Conservation (phyloP, 371 early-diverging fungal species). For the Mucor saturninus region DNA sequence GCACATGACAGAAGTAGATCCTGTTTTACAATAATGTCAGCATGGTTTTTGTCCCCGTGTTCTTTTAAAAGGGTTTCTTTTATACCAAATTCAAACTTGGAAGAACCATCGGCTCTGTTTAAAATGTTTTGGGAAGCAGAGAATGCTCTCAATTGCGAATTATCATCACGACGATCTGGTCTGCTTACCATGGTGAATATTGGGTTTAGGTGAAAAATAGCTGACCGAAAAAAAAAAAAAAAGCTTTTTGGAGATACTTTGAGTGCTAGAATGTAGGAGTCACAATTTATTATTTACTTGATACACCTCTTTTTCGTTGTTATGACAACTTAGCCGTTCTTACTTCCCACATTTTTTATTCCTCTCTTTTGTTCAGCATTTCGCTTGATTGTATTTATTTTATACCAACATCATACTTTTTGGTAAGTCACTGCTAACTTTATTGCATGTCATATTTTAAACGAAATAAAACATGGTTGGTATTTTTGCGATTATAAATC, state of each 20-base stretch:
- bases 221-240: neutral
- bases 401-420: too few species aligned
- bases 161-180: constrained; percentile 47
- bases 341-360: too few species aligned
- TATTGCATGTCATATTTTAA: too few species aligned
- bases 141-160: constrained; percentile 59
- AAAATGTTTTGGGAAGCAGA: constrained; percentile 67
- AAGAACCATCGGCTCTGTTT: constrained; percentile 83
- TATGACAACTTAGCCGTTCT: too few species aligned
- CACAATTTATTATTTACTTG: neutral
- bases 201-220: neutral
- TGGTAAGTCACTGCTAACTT: too few species aligned
- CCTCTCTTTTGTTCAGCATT: too few species aligned
- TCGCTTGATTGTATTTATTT: too few species aligned
- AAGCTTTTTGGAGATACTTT: neutral
- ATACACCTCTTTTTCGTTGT: too few species aligned
- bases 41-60: neutral
- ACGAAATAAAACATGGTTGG: too few species aligned
- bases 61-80: neutral
- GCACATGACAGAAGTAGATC: constrained; percentile 76
- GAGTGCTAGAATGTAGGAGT: neutral
- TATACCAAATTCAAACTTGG: constrained; percentile 77
- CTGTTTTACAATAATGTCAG: constrained; percentile 36
- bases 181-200: constrained; percentile 29
- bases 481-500: too few species aligned